Percentiles rank a stretch among this genome's conserved stretches.
phyloP scores from a whole-genome alignment of 345 rosid species.

The Hibiscus syriacus region DNA sequence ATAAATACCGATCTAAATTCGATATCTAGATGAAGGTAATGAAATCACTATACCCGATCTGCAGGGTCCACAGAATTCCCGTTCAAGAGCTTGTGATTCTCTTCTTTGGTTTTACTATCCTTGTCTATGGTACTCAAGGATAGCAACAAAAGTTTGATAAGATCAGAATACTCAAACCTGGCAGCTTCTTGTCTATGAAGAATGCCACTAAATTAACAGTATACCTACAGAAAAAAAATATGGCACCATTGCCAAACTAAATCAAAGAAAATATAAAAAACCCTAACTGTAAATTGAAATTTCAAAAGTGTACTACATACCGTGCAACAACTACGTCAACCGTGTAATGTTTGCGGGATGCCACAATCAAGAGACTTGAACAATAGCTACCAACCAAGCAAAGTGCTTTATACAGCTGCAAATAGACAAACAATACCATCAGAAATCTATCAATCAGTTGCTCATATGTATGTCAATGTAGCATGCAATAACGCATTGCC shows the following conservation, averaged over 20 bases:
- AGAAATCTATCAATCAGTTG: too few species aligned
- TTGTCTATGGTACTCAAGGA: slow-evolving; percentile 60
- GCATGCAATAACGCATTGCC: too few species aligned
- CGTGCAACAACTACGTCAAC: neutral
- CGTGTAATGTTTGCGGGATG: neutral
- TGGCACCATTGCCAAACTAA: neutral
- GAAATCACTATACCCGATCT: slow-evolving; percentile 57
- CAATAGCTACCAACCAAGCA: neutral
- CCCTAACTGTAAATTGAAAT: neutral
- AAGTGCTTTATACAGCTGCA: neutral
- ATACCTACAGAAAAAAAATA: slow-evolving; percentile 50
- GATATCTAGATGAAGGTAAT: neutral
- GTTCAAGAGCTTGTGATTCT: slow-evolving; percentile 88
- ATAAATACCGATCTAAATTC: neutral
- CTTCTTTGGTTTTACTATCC: slow-evolving; percentile 70
- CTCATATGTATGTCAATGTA: too few species aligned
- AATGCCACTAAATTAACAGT: slow-evolving; percentile 89
- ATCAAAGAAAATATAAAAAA: neutral
- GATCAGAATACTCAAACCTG: slow-evolving; percentile 50
- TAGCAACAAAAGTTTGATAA: slow-evolving; percentile 27
- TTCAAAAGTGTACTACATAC: slow-evolving; percentile 7
- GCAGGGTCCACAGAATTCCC: slow-evolving; percentile 79
- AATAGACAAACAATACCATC: neutral
- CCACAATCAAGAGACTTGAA: neutral
- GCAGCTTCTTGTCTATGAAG: slow-evolving; percentile 92